Conservation (phyloP, 805 yeast genomes). For the Ogataea parapolymorpha region DNA sequence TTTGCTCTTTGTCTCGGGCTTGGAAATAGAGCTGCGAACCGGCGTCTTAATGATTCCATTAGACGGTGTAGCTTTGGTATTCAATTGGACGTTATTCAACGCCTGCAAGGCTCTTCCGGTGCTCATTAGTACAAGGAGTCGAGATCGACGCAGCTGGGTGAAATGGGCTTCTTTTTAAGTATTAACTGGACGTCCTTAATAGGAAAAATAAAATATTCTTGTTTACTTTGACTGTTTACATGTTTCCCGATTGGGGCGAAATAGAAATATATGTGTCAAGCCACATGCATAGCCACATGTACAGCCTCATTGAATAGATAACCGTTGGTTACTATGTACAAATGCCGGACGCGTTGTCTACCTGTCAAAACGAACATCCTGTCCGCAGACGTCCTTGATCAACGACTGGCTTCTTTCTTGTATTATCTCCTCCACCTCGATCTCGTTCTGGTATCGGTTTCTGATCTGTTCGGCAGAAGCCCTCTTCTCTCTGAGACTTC, state of each 20-base stretch:
- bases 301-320: neutral
- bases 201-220: slow-evolving; percentile 13
- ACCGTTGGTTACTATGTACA: neutral
- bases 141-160: slow-evolving; percentile 7
- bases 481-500: slow-evolving; percentile 30
- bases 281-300: slow-evolving; percentile 9
- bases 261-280: neutral
- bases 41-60: slow-evolving; percentile 36
- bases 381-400: slow-evolving; percentile 26
- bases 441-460: slow-evolving; percentile 40
- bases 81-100: slow-evolving; percentile 49
- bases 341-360: neutral
- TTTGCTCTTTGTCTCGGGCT: slow-evolving; percentile 36
- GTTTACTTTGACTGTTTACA: slow-evolving; percentile 17
- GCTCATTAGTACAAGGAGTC: slow-evolving; percentile 21
- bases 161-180: slow-evolving; percentile 12
- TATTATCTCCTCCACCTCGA: slow-evolving; percentile 39
- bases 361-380: neutral
- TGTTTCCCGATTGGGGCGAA: slow-evolving; percentile 13
- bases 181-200: slow-evolving; percentile 11
- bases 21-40: slow-evolving; percentile 35
- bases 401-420: slow-evolving; percentile 34
- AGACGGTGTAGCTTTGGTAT: slow-evolving; percentile 37
- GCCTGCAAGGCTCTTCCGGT: slow-evolving; percentile 48
- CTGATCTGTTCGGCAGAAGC: slow-evolving; percentile 28